Evolutionary conservation across 805 yeast genomes (phyloP).

Genomic region (Lipomyces starkeyi): DNA sequence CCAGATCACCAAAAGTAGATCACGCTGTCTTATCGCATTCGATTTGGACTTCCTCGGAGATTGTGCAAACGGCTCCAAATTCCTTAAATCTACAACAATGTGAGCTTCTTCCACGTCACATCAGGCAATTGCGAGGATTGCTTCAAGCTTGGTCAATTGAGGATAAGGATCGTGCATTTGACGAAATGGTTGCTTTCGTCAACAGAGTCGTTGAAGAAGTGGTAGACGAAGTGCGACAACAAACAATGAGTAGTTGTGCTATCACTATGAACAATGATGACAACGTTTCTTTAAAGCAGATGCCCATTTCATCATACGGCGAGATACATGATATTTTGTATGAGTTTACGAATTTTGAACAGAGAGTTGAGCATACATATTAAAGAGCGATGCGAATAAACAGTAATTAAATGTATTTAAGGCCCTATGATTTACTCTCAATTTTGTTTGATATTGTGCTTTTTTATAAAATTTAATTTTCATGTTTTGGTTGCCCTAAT

Average conservation of each 20-base stretch:
- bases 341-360: no score
- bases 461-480: no score
- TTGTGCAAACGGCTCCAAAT: not conserved
- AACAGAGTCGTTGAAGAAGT: not conserved
- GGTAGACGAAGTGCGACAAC: not conserved
- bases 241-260: not conserved
- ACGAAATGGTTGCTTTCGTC: not conserved
- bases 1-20: not conserved
- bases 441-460: no score
- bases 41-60: no score
- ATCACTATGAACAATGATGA: not conserved
- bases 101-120: not conserved
- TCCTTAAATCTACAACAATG: not conserved
- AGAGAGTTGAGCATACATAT: no score
- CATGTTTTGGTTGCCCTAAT: no score
- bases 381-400: no score
- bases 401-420: no score
- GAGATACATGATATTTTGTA: no score
- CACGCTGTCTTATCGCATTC: not conserved
- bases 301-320: no score
- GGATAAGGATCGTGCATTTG: not conserved
- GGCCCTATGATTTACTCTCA: no score
- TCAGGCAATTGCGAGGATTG: slow-evolving; percentile 1
- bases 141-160: not conserved
- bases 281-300: no score